Base-by-base conservation (phyloP, 2,329 filamentous ascomycete genomes). In the Pestalotiopsis sp. region DNA sequence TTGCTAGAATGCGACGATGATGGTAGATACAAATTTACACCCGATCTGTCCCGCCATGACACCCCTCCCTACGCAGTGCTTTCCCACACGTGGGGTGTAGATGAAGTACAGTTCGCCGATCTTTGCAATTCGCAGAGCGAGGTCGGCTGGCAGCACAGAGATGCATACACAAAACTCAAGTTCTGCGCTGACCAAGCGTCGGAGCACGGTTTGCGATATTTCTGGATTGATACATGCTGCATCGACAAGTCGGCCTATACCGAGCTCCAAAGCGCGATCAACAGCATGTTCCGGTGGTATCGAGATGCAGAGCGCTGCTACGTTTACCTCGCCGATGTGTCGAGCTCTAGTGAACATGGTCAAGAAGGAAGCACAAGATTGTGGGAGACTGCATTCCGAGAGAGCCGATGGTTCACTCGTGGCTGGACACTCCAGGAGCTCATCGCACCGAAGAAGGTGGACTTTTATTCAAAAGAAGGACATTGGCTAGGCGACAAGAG, bases 21-120 rank as follows among this genome's bases (percentile, higher is more conserved):
- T 13, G 12, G 12, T 4, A 17, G 39, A 45, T 45, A 45, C 39
- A 45, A 17, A 9, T 45, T 45, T 5, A 45, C 39, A 45, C 14
- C 39, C 11, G 39, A 45, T 17, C 27, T 55, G 11, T 45, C 39
- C 14, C 14, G 39, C 14, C 14, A 12, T 17, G 45, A 63, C n/a
- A 63, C 38, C 13, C 60, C 60, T 38, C 60, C 60, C 13, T 72
- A 71, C 41, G 70, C 70, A 7, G 71, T 72, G 13, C 69, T 72
- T 6, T 72, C 70, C 5, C 70, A 71, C 38, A 72, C 70, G 3
- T 72, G 70, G 70, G 55, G 64, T 17, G 17, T 14, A 4, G 64
- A 57, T 31, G 57, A 57, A 17, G 9, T 59, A 9, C 13, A 12
- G 9, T 27, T 27, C 25, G 20, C 45, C 4, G 45, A 49, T n/a